phyloP scores from a whole-genome alignment of 495 filamentous ascomycete species.

The Letharia lupina region DNA sequence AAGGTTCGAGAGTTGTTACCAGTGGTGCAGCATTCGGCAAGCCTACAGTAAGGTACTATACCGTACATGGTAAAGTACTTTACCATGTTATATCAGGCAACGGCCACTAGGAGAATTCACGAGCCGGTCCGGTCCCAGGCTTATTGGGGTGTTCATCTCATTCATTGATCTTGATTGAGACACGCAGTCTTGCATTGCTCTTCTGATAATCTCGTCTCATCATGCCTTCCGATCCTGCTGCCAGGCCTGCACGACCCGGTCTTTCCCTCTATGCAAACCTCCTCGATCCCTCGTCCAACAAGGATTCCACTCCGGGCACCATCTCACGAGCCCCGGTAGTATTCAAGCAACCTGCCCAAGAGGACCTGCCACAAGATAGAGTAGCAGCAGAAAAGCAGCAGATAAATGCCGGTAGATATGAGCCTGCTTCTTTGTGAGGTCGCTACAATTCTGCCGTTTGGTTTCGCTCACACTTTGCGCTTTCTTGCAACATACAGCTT shows the following conservation, averaged over 20 bases:
- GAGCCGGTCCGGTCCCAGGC: too few relatives aligned
- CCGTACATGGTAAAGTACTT: too few relatives aligned
- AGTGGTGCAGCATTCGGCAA: too few relatives aligned
- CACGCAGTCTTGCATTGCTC: neutral
- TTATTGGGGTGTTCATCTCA: too few relatives aligned
- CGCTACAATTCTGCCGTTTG: conserved; percentile 25
- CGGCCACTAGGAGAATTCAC: neutral
- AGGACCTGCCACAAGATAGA: conserved; percentile 44
- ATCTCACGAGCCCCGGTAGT: conserved; percentile 75
- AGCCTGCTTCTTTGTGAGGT: conserved; percentile 28
- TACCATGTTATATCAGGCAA: neutral
- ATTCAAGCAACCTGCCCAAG: conserved; percentile 51
- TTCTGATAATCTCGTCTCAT: neutral
- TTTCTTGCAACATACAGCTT: conserved; percentile 42
- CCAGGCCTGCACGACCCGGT: conserved; percentile 27
- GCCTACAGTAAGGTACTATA: too few relatives aligned
- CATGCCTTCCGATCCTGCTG: conserved; percentile 10
- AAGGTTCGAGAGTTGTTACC: too few relatives aligned
- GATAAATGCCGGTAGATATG: conserved; percentile 62
- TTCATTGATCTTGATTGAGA: too few relatives aligned
- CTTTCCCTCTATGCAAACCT: conserved; percentile 59
- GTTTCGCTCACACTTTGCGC: conserved; percentile 43
- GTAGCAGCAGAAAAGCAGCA: conserved; percentile 59
- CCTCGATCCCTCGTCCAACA: conserved; percentile 44
- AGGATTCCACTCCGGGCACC: conserved; percentile 44